Evolutionary conservation across 2,329 filamentous ascomycete genomes (phyloP), one percentile per base, ranked within the genome.

Genomic region (Plenodomus tracheiphilus): DNA sequence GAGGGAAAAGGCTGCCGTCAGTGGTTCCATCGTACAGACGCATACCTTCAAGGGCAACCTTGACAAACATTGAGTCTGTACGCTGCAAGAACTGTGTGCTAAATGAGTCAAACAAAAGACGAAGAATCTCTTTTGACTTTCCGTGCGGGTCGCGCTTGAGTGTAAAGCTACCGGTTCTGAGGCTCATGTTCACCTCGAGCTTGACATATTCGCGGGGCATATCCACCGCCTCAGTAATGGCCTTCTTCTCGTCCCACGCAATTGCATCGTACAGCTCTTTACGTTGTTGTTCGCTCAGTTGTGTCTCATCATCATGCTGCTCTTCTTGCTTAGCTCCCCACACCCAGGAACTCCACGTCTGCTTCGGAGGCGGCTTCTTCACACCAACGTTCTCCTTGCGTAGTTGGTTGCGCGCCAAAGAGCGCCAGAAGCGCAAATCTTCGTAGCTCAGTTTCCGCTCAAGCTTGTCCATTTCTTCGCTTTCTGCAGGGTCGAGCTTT

Each of bases 261-360:
- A 99, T 99, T 41, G 91, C 95, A 61, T 95, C 88, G 71, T 97
- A 99, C 9, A 99, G 82, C 73, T 99, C 93, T 70, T 97, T 91
- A 36, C 93, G 87, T 70, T 99, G 92, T 72, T 97, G 87, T 53
- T 99, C 94, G 0, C 90, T 95, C 81, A 99, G 96, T 51, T 91
- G 84, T 0, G 86, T 89, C 54, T 92, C 88, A 59, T 95, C 88
- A 3, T 85, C 80, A 38, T 88, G 80, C 35, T 88, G 81, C 42
- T 81, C 76, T 42, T 86, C 79, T 42, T 82, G 89, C 49, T 73
- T 74, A 43, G 62, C 49, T 17, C 93, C 92, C 92, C 93, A 97
- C 0, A 60, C 52, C 92, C 93, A 99, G 21, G 89, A 82, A 19
- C 89, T 74, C 94, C 94, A 99, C 4, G 90, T 91, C 68, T 95